Base-by-base conservation (phyloP, 768 basidiomycete genomes). In the Rhodocollybia butyracea region DNA sequence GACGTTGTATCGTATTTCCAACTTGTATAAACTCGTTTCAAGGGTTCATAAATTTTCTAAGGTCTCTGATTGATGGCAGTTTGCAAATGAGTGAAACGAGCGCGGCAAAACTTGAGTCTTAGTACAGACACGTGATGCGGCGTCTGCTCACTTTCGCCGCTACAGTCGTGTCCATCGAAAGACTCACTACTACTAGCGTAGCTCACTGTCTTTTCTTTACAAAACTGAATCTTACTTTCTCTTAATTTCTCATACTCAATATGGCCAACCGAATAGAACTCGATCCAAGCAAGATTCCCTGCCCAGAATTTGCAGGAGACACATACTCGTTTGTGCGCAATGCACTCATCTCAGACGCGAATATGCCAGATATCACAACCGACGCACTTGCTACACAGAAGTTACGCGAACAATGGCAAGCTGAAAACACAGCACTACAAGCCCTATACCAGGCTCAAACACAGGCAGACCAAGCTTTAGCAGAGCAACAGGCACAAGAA, bases 401-500 rank as follows among this genome's bases (percentile, higher is more conserved):
- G 24, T 40, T 57, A 19, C 7, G 39, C 2, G 22, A 38, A 12
- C 27, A 26, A 30, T 57, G 55, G 55, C 8, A 29, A 13, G 29
- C 39, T 11, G 55, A 57, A 17, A 57, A 57, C 27, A 34, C 10
- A 2, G 27, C 15, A 15, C 55, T 47, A 5, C 21, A 17, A 13
- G n/a, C 27, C 6, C 46, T 21, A 29, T 57, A 30, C 29, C 36
- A 43, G 39, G 21, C 13, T 13, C 55, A 57, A 43, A 21, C 19
- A 13, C 31, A 39, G 31, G 46, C 46, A 3, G 55, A 56, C 29
- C 46, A 26, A 17, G 61, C 59, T 2, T n/a, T n/a, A n/a, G 66
- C 64, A 56, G 64, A 65, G n/a, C n/a, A n/a, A n/a, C 29, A 66
- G 69, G 57, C 56, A 62, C 31, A 64, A 64, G 56, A 53, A 38